A percentile compares a stretch with the other conserved stretches of the same genome.
These are phyloP conservation scores for Auxenochlorella protothecoides DNA, from an alignment of 139 green algal genomes.

Conservation along the genomic window DNA sequence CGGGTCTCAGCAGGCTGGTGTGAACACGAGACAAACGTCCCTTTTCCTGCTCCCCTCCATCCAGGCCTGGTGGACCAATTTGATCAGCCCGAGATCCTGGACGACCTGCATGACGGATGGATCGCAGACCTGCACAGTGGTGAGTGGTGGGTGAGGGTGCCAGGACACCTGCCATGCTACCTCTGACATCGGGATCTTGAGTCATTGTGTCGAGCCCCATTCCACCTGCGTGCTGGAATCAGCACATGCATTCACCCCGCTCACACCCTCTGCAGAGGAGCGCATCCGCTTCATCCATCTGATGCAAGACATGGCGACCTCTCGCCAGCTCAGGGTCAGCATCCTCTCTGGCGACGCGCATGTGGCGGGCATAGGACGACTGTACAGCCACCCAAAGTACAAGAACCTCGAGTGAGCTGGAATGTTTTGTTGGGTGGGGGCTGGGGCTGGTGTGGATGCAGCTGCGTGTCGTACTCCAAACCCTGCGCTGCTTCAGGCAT, in stretches of 20 bases:
- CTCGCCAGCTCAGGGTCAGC: conserved; percentile 14
- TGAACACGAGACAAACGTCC: too few species aligned
- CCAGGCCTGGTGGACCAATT: conserved; percentile 19
- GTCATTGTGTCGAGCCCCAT: too few species aligned
- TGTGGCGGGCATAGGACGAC: conserved; percentile 24
- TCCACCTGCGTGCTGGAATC: too few species aligned
- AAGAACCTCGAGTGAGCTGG: conserved; percentile 1
- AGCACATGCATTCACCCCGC: background rate
- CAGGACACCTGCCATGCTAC: too few species aligned
- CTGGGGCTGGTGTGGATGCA: too few species aligned
- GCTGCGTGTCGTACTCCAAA: background rate
- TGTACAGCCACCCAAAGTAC: conserved; percentile 33
- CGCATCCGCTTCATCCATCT: conserved; percentile 22
- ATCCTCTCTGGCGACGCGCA: conserved; percentile 41
- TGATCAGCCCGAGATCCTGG: conserved; percentile 26
- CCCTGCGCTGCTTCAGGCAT: background rate
- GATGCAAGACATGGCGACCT: conserved; percentile 19
- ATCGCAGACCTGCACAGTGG: conserved; percentile 16
- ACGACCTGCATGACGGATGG: conserved; percentile 29
- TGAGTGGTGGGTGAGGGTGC: background rate
- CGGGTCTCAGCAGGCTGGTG: too few species aligned
- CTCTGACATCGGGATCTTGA: too few species aligned
- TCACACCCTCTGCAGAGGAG: conserved; percentile 12
- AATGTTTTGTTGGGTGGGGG: background rate
- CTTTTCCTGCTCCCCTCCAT: background rate